phyloP scores from a whole-genome alignment of 2,329 filamentous ascomycete genomes.

The Hypoxylon sp. region DNA sequence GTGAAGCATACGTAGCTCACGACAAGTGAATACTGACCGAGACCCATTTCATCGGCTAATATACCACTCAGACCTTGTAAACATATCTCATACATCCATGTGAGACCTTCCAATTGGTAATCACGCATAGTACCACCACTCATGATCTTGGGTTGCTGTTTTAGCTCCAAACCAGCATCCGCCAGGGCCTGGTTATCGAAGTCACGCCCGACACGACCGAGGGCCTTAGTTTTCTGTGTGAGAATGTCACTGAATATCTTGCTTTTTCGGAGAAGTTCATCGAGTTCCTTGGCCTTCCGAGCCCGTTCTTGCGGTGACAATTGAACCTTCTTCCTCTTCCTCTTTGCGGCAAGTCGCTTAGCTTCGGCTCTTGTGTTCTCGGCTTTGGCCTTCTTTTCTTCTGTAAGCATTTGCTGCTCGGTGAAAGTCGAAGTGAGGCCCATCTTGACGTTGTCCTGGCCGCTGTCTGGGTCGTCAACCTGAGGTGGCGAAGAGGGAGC shows the following conservation, averaged over 20 bases:
- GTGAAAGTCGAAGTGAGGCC: constrained; percentile 45
- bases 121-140: constrained; percentile 91
- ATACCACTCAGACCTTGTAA: constrained; percentile 90
- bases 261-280: constrained; percentile 70
- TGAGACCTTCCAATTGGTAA: constrained; percentile 93
- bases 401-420: constrained; percentile 54
- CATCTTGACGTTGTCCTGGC: constrained; percentile 44
- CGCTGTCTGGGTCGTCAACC: constrained; percentile 22
- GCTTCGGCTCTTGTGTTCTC: constrained; percentile 64
- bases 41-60: constrained; percentile 92
- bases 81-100: constrained; percentile 91
- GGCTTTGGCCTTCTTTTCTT: constrained; percentile 61
- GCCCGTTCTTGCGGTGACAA: constrained; percentile 68
- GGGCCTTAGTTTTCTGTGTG: constrained; percentile 72
- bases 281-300: constrained; percentile 69
- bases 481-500: constrained; percentile 46
- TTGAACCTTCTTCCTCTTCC: constrained; percentile 61
- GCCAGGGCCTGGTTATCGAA: constrained; percentile 71
- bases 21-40: constrained; percentile 63
- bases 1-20: not conserved
- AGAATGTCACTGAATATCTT: constrained; percentile 73
- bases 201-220: constrained; percentile 72
- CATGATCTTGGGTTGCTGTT: constrained; percentile 86
- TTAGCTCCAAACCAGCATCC: constrained; percentile 80
- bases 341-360: constrained; percentile 56